phyloP scores from a whole-genome alignment of 495 filamentous ascomycete genomes.

The Lophiostoma macrostomum region DNA sequence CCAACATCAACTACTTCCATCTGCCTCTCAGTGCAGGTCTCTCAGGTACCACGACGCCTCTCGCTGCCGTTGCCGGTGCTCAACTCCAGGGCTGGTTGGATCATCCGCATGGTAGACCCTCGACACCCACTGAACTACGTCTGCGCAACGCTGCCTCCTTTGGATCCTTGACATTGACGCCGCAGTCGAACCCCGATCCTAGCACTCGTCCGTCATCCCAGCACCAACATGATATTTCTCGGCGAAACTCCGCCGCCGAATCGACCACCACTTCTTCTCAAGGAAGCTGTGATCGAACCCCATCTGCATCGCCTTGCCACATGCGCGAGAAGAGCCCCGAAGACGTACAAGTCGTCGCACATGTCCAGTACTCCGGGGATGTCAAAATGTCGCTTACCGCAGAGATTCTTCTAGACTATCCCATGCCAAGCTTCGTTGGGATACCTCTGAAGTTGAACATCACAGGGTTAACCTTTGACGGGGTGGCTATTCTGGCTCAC shows the following conservation, averaged over 20 bases:
- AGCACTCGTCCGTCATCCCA: conserved; percentile 39
- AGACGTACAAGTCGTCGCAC: conserved; percentile 87
- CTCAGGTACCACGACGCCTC: conserved; percentile 80
- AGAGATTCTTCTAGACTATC: conserved; percentile 93
- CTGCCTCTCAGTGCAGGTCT: conserved; percentile 73
- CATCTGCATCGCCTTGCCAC: conserved; percentile 32
- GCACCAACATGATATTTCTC: conserved; percentile 26
- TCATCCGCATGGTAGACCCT: conserved; percentile 21
- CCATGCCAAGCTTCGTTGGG: conserved; percentile 93
- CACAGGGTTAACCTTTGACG: conserved; percentile 91
- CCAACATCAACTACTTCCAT: conserved; percentile 89
- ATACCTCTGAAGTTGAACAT: conserved; percentile 89
- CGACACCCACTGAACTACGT: conserved; percentile 20
- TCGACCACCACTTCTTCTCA: conserved; percentile 13
- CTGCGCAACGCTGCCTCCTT: conserved; percentile 33
- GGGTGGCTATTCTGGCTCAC: conserved; percentile 85
- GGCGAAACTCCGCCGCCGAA: conserved; percentile 21
- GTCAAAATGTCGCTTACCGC: conserved; percentile 83
- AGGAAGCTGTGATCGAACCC: conserved; percentile 14
- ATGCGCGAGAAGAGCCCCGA: conserved; percentile 39
- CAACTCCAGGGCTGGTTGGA: conserved; percentile 54
- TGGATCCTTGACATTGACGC: conserved; percentile 37
- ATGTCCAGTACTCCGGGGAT: conserved; percentile 81
- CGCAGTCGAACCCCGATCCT: conserved; percentile 36
- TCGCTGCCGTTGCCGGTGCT: conserved; percentile 78